Base-by-base conservation (phyloP, 768 basidiomycete genomes). In the Rhizopogon vinicolor region DNA sequence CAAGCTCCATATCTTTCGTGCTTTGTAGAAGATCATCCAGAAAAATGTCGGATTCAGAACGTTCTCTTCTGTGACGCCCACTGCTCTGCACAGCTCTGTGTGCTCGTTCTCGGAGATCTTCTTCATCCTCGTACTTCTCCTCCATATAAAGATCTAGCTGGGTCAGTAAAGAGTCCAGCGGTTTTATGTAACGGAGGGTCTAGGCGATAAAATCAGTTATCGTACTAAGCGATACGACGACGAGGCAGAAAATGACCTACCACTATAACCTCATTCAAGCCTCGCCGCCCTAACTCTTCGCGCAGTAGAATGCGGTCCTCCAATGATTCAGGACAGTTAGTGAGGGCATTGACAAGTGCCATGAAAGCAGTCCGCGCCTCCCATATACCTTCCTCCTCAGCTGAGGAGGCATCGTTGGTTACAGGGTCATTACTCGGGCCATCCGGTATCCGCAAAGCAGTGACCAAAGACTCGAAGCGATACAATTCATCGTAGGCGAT, bases 121-220 rank as follows among this genome's bases (percentile, higher is more conserved):
- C 86, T 66, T 91, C 89, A 65, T 97, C 93, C 62, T 95, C 93
- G 44, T 86, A 89, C 61, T 91, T 90, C 67, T 95, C 93, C 58
- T 96, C 93, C 0, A 82, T 79, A 62, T 93, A 96, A 28, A 91
- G 78, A 58, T 87, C 82, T 6, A 94, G 71, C 62, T 95, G 93
- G 0, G 78, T 87, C n/a, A 89, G 65, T n/a, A 96, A 71, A 3
- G 62, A 67, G n/a, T 88, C 91, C 7, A 91, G 89, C 1, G 91
- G 90, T 62, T 82, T 80, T 40, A 84, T 74, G 61, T 91, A 91
- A 57, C 85, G 80, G 7, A 95, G 74, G 4, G 84, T 81, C 93
- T 94, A 60, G 12, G 41, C 13, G 13, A 49, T 41, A 29, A 45
- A 9, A 9, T 55, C 12, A 50, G 33, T 33, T 31, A 51, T 44